Evolutionary conservation across 495 filamentous ascomycete species (phyloP).

Genomic region (Penicillium bovifimosum): DNA sequence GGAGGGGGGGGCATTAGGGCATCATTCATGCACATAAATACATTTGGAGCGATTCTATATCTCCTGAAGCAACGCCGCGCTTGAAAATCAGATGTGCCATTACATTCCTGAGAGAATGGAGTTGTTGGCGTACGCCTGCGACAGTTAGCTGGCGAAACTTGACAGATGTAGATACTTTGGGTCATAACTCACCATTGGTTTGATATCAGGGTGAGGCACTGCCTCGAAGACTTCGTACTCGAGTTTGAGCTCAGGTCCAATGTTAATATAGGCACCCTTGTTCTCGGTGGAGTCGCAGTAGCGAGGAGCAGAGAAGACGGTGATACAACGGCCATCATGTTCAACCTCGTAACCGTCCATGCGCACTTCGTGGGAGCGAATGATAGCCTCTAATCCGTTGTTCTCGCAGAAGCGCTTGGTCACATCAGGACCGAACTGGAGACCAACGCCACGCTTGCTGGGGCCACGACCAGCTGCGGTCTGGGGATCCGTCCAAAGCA

Average conservation of each 20-base stretch:
- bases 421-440: constrained; percentile 95
- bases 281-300: constrained; percentile 99
- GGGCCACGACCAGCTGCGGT: constrained; percentile 77
- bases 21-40: constrained; percentile 8
- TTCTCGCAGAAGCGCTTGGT: constrained; percentile 96
- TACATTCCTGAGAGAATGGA: constrained; percentile 66
- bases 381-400: constrained; percentile 91
- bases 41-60: constrained; percentile 11
- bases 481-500: constrained; percentile 99
- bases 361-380: constrained; percentile 93
- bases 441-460: constrained; percentile 92
- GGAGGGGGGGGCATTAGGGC: neutral
- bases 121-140: constrained; percentile 74
- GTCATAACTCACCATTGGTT: constrained; percentile 72
- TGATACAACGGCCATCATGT: constrained; percentile 94
- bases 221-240: constrained; percentile 90
- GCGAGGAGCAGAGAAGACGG: constrained; percentile 97
- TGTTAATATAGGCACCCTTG: constrained; percentile 97
- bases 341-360: constrained; percentile 98
- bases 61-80: constrained; percentile 18
- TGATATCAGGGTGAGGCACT: constrained; percentile 90
- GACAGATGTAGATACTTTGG: neutral
- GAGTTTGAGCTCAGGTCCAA: constrained; percentile 86
- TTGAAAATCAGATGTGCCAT: constrained; percentile 27
- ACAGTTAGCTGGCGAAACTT: constrained; percentile 24